These are phyloP conservation scores for Sesbania bispinosa DNA, from an alignment of 306 rosid species.

Conservation along the genomic window DNA sequence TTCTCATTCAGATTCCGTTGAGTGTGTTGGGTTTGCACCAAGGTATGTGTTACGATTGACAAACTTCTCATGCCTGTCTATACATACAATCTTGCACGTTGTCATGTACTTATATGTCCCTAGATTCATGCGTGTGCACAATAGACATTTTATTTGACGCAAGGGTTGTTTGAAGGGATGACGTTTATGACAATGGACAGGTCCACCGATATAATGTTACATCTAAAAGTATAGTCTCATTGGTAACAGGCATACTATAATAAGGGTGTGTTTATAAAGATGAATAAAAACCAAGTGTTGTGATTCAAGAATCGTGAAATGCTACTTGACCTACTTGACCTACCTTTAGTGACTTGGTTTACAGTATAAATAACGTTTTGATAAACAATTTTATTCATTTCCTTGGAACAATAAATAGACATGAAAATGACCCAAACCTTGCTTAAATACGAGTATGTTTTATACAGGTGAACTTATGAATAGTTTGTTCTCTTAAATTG, in stretches of 20 bases:
- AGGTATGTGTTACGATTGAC: slow-evolving; percentile 45
- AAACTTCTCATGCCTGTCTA: slow-evolving; percentile 10
- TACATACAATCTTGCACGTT: slow-evolving; percentile 5
- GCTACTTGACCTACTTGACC: neutral
- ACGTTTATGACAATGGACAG: no score
- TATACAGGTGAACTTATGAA: neutral
- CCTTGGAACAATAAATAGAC: neutral
- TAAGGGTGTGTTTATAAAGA: no score
- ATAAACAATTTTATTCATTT: neutral
- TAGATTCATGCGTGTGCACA: neutral
- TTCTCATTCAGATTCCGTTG: slow-evolving; percentile 73
- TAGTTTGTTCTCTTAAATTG: neutral
- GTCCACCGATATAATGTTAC: neutral
- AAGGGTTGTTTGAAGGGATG: neutral
- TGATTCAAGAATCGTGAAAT: neutral
- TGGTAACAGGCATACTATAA: neutral
- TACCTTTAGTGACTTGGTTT: neutral
- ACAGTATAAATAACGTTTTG: neutral
- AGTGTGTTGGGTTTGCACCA: slow-evolving; percentile 68
- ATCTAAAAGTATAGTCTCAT: neutral
- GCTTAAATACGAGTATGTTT: neutral
- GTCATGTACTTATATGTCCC: neutral
- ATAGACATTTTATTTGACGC: neutral
- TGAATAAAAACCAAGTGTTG: neutral
- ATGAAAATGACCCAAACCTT: neutral